Base-by-base conservation (phyloP, 139 green algal genomes). In the Desmodesmus armatus region DNA sequence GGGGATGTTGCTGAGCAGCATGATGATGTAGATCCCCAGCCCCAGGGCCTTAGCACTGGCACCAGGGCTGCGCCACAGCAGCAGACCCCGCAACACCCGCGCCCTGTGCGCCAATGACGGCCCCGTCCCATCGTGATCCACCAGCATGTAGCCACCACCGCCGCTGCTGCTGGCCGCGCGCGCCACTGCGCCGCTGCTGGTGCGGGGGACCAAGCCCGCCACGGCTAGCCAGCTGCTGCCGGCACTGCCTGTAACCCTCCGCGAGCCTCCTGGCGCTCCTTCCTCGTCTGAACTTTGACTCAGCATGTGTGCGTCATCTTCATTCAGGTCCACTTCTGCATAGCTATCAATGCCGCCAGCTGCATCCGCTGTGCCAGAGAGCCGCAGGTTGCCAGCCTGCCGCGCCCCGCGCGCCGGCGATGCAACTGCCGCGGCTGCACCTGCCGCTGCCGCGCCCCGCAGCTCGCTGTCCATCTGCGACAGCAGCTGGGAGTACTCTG, bases 1-100 rank as follows among this genome's bases (percentile, higher is more conserved):
- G 2, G 80, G 80, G 15, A 80, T 78, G 67, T 37, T 51, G 4
- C 69, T 69, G 29, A 86, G 27, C 51, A 86, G 69, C 80, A 86
- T 27, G 7, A 86, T 31, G 5, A 80, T 9, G 69, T 86, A 86
- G 33, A 86, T 35, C 1, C 80, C 80, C 0, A 58, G 3, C 17
- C 69, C 80, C 15, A 86, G 69, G 3, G 69, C 69, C 35, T 37
- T 71, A 0, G 35, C 72, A n/a, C 80, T 86, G 33, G 51, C 47
- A 9, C 5, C 25, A 6, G 44, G 31, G 47, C 37, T 33, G 27
- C 41, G 69, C 80, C 80, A 86, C 69, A 86, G 69, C 80, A 86
- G 69, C 49, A 80, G 49, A 41, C 25, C 69, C 35, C 37, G 67
- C 80, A 86, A 3, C 53, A 25, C 69, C 69, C 47, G 47, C 47